Evolutionary conservation across 371 early-diverging fungal species (phyloP).

Genomic region (Mortierella sp.): DNA sequence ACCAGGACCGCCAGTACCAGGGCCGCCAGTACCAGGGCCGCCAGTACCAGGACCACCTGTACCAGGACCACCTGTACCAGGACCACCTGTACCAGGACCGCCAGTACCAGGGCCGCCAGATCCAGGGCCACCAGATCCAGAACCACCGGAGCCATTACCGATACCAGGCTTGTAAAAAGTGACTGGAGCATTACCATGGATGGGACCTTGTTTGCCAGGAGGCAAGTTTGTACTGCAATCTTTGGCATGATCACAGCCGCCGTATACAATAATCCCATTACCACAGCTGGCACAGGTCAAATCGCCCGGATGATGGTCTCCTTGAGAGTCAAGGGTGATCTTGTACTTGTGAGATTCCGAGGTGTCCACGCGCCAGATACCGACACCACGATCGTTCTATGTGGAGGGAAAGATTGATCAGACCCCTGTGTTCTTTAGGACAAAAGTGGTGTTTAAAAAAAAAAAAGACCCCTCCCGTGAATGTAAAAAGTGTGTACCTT

Average conservation of each 20-base stretch:
- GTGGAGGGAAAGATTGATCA: too few relatives aligned
- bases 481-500: constrained; percentile 20
- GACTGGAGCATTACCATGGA: constrained; percentile 27
- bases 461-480: too few relatives aligned
- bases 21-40: not conserved
- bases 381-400: constrained; percentile 33
- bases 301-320: constrained; percentile 19
- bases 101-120: constrained; percentile 4
- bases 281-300: constrained; percentile 48
- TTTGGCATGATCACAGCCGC: constrained; percentile 34
- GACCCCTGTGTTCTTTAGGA: too few relatives aligned
- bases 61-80: constrained; percentile 21
- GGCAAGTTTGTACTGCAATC: constrained; percentile 40
- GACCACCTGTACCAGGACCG: not conserved
- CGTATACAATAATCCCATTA: constrained; percentile 36
- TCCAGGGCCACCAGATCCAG: not conserved
- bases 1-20: constrained; percentile 9
- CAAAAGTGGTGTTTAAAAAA: too few relatives aligned
- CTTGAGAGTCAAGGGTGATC: constrained; percentile 17
- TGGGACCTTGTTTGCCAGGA: constrained; percentile 17
- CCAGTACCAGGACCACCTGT: constrained; percentile 13
- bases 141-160: not conserved
- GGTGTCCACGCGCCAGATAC: constrained; percentile 40
- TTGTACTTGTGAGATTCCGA: constrained; percentile 7
- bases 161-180: constrained; percentile 25